These are phyloP conservation scores for Phytophthora aleatoria DNA, from an alignment of 352 stramenopile species.

Conservation along the genomic window DNA sequence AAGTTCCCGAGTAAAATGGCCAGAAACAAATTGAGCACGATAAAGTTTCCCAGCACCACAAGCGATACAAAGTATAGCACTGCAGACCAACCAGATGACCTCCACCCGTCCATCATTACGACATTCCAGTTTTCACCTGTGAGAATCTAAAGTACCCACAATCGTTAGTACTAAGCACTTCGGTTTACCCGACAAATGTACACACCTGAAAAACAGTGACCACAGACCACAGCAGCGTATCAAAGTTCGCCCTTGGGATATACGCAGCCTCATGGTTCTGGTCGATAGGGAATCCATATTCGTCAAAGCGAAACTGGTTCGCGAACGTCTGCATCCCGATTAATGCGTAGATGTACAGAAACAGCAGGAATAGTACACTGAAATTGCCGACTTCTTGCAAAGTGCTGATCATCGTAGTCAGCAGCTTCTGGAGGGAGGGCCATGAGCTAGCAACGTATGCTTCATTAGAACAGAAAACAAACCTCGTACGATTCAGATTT, in stretches of 20 bases:
- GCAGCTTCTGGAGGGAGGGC: constrained; percentile 91
- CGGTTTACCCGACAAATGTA: neutral
- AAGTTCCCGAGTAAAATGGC: constrained; percentile 93
- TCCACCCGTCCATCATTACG: constrained; percentile 90
- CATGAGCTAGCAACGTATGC: constrained; percentile 59
- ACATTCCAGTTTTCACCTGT: constrained; percentile 94
- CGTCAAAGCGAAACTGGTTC: constrained; percentile 91
- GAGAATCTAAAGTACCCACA: constrained; percentile 67
- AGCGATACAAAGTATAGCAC: constrained; percentile 85
- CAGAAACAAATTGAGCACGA: constrained; percentile 93
- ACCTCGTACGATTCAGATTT: neutral
- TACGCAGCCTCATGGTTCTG: constrained; percentile 35
- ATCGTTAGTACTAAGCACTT: constrained; percentile 1
- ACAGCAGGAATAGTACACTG: constrained; percentile 90
- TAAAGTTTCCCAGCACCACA: constrained; percentile 89
- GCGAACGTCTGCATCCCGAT: constrained; percentile 94
- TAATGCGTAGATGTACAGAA: constrained; percentile 94
- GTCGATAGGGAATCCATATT: constrained; percentile 51
- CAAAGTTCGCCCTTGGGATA: constrained; percentile 67
- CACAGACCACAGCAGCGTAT: constrained; percentile 69
- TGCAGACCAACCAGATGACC: constrained; percentile 58
- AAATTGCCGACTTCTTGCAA: constrained; percentile 93
- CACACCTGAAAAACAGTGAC: constrained; percentile 74
- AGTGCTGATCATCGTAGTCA: constrained; percentile 90
- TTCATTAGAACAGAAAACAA: neutral